phyloP scores from a whole-genome alignment of 2,329 filamentous ascomycete genomes.

The Penicillium sp. region DNA sequence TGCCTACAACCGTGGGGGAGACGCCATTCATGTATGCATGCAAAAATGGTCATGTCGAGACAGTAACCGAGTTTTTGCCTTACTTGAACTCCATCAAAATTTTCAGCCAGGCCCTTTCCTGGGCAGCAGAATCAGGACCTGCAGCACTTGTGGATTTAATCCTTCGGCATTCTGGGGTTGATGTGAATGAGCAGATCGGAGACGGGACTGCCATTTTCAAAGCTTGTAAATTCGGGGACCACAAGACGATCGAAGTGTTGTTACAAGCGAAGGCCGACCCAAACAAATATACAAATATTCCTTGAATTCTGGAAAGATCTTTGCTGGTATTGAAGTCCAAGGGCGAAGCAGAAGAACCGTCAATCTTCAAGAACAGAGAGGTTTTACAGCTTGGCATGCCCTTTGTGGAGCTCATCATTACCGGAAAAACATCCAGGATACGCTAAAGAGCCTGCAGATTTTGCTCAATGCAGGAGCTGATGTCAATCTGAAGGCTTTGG shows the following conservation, averaged over 20 bases:
- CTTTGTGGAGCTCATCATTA: background rate
- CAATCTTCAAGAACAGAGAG: background rate
- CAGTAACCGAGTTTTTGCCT: background rate
- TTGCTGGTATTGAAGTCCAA: too few relatives aligned
- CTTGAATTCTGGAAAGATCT: background rate
- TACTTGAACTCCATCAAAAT: background rate
- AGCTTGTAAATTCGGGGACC: background rate
- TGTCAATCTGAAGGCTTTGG: background rate
- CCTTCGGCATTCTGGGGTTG: background rate
- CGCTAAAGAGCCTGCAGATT: background rate
- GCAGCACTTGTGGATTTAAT: constrained; percentile 1
- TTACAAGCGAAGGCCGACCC: constrained; percentile 7
- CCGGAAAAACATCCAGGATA: background rate
- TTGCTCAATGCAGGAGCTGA: constrained; percentile 10
- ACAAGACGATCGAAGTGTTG: constrained; percentile 4
- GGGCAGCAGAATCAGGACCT: background rate
- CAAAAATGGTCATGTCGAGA: background rate
- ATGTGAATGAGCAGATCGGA: background rate
- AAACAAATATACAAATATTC: background rate
- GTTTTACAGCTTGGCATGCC: background rate
- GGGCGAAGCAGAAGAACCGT: background rate
- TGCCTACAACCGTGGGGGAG: background rate
- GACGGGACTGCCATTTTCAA: constrained; percentile 1
- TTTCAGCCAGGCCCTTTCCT: background rate
- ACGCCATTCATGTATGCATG: background rate